Evolutionary conservation across 1,139 yeast genomes (phyloP).

Genomic region (Scheffersomyces quercinus): DNA sequence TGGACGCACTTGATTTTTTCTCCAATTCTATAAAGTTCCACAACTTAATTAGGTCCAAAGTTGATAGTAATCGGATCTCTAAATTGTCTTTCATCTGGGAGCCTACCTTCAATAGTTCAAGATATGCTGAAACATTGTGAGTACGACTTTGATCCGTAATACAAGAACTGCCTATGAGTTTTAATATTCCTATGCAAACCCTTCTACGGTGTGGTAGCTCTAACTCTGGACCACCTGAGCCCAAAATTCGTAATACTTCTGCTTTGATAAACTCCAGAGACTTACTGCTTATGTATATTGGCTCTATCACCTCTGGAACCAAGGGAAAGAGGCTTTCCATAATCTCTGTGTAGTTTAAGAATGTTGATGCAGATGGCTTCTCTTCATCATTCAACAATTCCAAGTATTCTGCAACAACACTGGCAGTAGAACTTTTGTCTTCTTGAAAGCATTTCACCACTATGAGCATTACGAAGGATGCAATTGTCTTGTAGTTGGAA

Average conservation of each 20-base stretch:
- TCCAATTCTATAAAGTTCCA: slow-evolving; percentile 42
- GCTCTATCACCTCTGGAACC: slow-evolving; percentile 21
- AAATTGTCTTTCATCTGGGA: slow-evolving; percentile 10
- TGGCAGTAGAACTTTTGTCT: slow-evolving; percentile 15
- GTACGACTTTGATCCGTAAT: slow-evolving; percentile 38
- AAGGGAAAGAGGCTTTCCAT: slow-evolving; percentile 28
- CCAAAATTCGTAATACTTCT: slow-evolving; percentile 10
- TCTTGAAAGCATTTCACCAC: slow-evolving; percentile 24
- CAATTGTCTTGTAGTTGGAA: slow-evolving; percentile 10
- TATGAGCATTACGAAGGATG: slow-evolving; percentile 24
- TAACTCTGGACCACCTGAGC: slow-evolving; percentile 2
- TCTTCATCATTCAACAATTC: slow-evolving; percentile 24
- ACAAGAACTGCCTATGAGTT: slow-evolving; percentile 35
- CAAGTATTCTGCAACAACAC: slow-evolving; percentile 23
- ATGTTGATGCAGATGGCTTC: slow-evolving; percentile 10
- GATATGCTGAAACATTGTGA: slow-evolving; percentile 30
- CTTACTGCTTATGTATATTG: slow-evolving; percentile 20
- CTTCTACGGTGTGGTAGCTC: slow-evolving; percentile 11
- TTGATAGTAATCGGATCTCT: slow-evolving; percentile 30
- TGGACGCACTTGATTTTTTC: slow-evolving; percentile 11
- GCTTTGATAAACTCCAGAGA: slow-evolving; percentile 19
- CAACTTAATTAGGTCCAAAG: slow-evolving; percentile 39
- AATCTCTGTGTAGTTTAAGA: slow-evolving; percentile 22
- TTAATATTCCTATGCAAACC: slow-evolving; percentile 19
- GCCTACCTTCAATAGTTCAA: slow-evolving; percentile 27